These are phyloP conservation scores for Saccharomycopsis lassenensis DNA, from an alignment of 805 yeast genomes.

Conservation along the genomic window DNA sequence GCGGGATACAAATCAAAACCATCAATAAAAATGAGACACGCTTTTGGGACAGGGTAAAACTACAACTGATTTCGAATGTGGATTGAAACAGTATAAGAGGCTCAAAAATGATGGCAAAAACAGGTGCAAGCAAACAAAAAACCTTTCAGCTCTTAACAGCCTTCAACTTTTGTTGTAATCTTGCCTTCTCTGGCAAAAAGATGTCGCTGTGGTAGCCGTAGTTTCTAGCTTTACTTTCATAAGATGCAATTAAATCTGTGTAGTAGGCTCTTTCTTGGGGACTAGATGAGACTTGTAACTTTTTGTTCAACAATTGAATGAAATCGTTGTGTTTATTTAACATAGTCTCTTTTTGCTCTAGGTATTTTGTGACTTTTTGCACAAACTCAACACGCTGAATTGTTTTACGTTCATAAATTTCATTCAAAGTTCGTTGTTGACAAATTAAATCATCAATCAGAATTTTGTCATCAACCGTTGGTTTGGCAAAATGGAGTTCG, in stretches of 20 bases:
- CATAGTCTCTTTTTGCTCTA: conserved; percentile 14
- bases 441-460: background rate
- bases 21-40: no score
- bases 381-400: conserved; percentile 4
- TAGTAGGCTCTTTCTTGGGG: background rate
- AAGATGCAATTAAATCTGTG: background rate
- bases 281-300: background rate
- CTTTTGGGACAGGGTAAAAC: no score
- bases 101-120: no score
- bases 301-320: background rate
- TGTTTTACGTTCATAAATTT: background rate
- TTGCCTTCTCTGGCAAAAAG: background rate
- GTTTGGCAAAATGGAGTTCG: conserved; percentile 32
- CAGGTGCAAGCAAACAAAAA: no score
- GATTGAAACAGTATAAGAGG: no score
- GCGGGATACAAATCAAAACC: no score
- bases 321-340: conserved; percentile 15
- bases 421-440: background rate
- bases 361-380: conserved; percentile 15
- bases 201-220: conserved; percentile 2
- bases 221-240: background rate
- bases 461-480: conserved; percentile 2
- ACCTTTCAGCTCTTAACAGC: background rate
- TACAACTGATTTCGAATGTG: no score
- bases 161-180: background rate